A percentile compares a stretch with the other conserved stretches of the same genome.
These are phyloP conservation scores for Iberis amara DNA, from an alignment of 441 rosid genomes.

Conservation along the genomic window DNA sequence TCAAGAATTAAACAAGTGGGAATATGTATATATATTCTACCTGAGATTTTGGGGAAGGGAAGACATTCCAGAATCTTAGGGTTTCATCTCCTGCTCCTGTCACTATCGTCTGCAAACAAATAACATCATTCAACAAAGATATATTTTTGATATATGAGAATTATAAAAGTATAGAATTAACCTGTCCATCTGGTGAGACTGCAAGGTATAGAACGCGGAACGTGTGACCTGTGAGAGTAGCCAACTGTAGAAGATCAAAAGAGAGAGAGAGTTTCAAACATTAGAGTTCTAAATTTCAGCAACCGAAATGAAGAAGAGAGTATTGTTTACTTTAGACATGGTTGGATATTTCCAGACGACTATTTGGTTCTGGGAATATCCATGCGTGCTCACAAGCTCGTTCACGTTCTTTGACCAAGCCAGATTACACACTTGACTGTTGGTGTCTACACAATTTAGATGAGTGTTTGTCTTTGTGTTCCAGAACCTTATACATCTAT, in stretches of 20 bases:
- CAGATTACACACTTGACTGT: slow-evolving; percentile 95
- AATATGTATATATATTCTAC: slow-evolving; percentile 28
- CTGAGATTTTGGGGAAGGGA: slow-evolving; percentile 91
- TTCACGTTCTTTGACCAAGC: slow-evolving; percentile 95
- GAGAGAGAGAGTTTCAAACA: neutral
- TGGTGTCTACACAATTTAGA: slow-evolving; percentile 83
- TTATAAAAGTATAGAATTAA: no score
- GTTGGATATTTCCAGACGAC: slow-evolving; percentile 93
- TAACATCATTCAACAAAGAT: no score
- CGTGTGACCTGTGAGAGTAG: slow-evolving; percentile 89
- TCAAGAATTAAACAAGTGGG: no score
- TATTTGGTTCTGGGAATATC: slow-evolving; percentile 94
- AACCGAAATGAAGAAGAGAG: neutral
- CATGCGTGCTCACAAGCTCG: slow-evolving; percentile 93
- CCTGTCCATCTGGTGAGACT: slow-evolving; percentile 89
- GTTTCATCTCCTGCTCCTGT: slow-evolving; percentile 99
- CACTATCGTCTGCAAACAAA: slow-evolving; percentile 51
- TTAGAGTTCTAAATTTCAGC: neutral
- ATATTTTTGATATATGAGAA: no score
- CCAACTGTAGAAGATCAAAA: slow-evolving; percentile 56
- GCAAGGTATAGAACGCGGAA: slow-evolving; percentile 92
- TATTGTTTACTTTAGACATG: slow-evolving; percentile 72
- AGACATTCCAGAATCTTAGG: slow-evolving; percentile 90
- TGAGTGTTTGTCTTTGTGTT: slow-evolving; percentile 89
- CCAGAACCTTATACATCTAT: slow-evolving; percentile 92